Evolutionary conservation across 768 basidiomycete genomes (phyloP).

Genomic region (Tulasnella sp.): DNA sequence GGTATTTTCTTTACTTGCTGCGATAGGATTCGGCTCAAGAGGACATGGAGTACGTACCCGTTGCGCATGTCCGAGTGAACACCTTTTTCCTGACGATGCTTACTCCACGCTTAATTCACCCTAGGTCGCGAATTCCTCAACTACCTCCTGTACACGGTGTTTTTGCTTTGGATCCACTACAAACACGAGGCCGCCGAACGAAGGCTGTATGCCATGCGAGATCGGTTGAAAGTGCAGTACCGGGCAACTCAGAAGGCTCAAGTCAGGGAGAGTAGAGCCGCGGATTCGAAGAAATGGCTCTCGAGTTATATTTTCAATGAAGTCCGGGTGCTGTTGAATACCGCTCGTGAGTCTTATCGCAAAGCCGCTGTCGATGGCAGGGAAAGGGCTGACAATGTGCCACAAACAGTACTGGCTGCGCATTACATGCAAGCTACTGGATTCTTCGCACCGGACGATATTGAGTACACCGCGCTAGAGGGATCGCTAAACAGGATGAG

Average conservation of each 20-base stretch:
- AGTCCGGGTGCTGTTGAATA: slow-evolving; percentile 44
- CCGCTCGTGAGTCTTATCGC: slow-evolving; percentile 31
- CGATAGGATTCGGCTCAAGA: slow-evolving; percentile 11
- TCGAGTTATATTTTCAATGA: slow-evolving; percentile 46
- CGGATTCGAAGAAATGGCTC: slow-evolving; percentile 33
- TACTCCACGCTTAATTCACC: neutral
- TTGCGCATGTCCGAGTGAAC: neutral
- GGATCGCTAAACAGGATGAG: slow-evolving; percentile 36
- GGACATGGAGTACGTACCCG: slow-evolving; percentile 35
- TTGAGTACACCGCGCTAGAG: slow-evolving; percentile 41
- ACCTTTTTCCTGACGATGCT: neutral
- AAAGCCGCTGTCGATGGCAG: no score
- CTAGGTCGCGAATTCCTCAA: no score
- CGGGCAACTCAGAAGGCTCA: slow-evolving; percentile 53
- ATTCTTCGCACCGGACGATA: slow-evolving; percentile 32
- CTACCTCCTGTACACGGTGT: neutral
- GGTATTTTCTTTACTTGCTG: neutral
- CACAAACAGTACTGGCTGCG: slow-evolving; percentile 35
- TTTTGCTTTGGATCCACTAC: slow-evolving; percentile 40
- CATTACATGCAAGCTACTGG: slow-evolving; percentile 39
- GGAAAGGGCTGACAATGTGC: neutral
- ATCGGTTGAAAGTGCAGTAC: slow-evolving; percentile 64
- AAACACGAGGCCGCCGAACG: slow-evolving; percentile 59
- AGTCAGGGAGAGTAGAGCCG: slow-evolving; percentile 59
- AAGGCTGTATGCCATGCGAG: slow-evolving; percentile 58